A percentile compares a stretch with the other conserved stretches of the same genome.
Conservation (phyloP, 225 moss, liverwort and hornwort species). For the Marchantia polymorpha region DNA sequence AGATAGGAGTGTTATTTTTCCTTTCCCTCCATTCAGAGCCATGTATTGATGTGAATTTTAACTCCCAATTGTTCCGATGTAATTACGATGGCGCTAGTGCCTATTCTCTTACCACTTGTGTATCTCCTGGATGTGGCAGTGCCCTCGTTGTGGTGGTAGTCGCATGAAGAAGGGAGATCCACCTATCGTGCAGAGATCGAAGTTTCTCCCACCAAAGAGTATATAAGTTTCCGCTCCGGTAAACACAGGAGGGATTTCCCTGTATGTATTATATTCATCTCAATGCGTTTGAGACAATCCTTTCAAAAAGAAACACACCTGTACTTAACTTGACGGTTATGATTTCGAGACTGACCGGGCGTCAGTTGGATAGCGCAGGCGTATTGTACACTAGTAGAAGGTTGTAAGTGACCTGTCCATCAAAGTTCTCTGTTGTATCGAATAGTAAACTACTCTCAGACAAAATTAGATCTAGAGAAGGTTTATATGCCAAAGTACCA, state of each 20-base stretch:
- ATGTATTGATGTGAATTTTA: not conserved
- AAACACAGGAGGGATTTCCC: not conserved
- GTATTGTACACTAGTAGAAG: no score
- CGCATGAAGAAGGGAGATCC: constrained; percentile 62
- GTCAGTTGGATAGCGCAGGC: no score
- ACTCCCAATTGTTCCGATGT: no score
- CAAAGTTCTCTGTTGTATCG: no score
- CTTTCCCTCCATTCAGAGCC: not conserved
- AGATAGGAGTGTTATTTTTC: not conserved
- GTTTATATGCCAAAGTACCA: no score
- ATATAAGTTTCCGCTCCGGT: not conserved
- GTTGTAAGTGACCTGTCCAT: no score
- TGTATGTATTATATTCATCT: not conserved
- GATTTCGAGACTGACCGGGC: no score
- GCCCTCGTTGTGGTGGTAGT: constrained; percentile 60
- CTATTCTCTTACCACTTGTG: not conserved
- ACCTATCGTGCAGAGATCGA: constrained; percentile 19
- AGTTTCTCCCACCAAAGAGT: not conserved
- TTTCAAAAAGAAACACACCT: not conserved
- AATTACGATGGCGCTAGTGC: not conserved
- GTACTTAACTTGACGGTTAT: not conserved
- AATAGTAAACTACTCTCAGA: no score
- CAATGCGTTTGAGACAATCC: not conserved
- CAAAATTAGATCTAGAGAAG: no score
- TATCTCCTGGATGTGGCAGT: constrained; percentile 41